Evolutionary conservation across 129 eudicot genomes (phyloP), one percentile per base, ranked within the genome.

Genomic region (Flaveria linearis): DNA sequence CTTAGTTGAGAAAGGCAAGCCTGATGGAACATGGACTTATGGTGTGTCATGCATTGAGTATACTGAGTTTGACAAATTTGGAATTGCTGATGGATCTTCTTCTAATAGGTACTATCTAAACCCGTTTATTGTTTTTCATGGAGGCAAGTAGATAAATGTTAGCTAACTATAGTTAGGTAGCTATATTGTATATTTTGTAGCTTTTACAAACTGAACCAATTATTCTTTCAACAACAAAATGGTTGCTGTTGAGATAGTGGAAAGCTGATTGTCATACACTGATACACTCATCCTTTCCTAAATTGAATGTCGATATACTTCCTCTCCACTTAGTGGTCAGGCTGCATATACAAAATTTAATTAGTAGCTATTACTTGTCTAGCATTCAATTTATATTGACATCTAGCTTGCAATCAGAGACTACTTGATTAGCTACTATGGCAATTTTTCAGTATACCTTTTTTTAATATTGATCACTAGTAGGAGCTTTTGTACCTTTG

Each of bases 31-130:
- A 47, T 94, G 99, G 97, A 78, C 91, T 51, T 91, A 91, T 85
- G 99, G 99, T 47, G 79, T 91, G 52, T 91, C 99, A 69, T 94
- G 99, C 81, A 86, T 94, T 0, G 99, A 94, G 78, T 94, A 94
- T 83, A 94, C 99, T 5, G 99, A 94, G 80, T 94, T 94, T 82
- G 99, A 94, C 76, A 94, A 94, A 79, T 94, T 84, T 83, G 99
- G 99, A 69, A 87, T 94, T 57, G 64, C 78, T 57, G 87, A 78
- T 26, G 95, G 84, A 60, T 82, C 91, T 68, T 69, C 61, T 78
- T 46, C 88, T 51, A 68, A 78, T 81, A 84, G 95, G 96, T 93
- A 83, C 65, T 55, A 82, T 72, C 17, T 17, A 23, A 70, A 46
- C 69, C 47, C 18, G 61, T 65, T 50, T 70, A 30, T 78, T 71